Conservation (phyloP, 495 filamentous ascomycete genomes). For the Xylaria castorea region DNA sequence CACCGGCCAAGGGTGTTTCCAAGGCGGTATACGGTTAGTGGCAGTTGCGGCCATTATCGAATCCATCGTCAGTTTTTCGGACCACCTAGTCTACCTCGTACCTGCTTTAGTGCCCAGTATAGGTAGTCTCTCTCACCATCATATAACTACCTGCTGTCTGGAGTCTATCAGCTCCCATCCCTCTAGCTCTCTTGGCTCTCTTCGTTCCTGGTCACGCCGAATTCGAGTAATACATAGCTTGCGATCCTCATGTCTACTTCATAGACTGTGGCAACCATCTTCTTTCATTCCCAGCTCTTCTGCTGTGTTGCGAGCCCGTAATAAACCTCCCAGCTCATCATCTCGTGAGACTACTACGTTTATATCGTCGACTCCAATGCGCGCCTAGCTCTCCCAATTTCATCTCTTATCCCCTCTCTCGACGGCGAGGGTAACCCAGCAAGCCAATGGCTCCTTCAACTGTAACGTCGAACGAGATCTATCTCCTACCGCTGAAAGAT, state of each 20-base stretch:
- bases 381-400: neutral
- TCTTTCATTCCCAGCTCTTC: neutral
- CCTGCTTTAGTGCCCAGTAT: neutral
- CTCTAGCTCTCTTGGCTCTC: neutral
- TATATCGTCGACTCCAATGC: neutral
- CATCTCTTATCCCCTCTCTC: neutral
- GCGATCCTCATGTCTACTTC: neutral
- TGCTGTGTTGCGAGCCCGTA: neutral
- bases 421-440: neutral
- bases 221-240: neutral
- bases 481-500: slow-evolving; percentile 88
- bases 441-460: slow-evolving; percentile 58
- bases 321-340: neutral
- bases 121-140: neutral
- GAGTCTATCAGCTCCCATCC: neutral
- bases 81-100: neutral
- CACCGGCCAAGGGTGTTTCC: slow-evolving; percentile 16
- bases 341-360: slow-evolving; percentile 4
- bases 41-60: slow-evolving; percentile 2
- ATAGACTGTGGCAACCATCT: neutral
- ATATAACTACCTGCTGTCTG: slow-evolving; percentile 1
- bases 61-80: slow-evolving; percentile 8
- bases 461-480: slow-evolving; percentile 69
- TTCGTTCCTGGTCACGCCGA: neutral
- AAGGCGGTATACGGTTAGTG: neutral